Percentiles rank a stretch among this genome's conserved stretches.
These are phyloP conservation scores for Nadsonia commutata DNA, from an alignment of 1,139 yeast genomes.

Conservation along the genomic window DNA sequence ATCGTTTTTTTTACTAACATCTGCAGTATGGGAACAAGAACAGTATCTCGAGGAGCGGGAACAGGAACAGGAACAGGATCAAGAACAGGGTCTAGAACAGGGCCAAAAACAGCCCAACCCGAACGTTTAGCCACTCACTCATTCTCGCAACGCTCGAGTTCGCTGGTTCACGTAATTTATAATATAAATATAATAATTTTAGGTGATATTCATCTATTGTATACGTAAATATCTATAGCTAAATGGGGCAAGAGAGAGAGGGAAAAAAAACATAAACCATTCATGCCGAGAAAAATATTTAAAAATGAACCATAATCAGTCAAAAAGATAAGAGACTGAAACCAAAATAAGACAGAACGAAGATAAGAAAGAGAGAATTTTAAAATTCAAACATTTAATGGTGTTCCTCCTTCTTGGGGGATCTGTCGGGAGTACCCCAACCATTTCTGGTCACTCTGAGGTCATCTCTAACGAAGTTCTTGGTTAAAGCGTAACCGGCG, in stretches of 20 bases:
- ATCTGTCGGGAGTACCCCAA: not conserved
- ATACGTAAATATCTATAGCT: too few species aligned
- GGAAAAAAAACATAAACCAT: not conserved
- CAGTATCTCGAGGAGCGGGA: not conserved
- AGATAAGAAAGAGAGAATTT: conserved; percentile 6
- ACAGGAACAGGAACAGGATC: too few species aligned
- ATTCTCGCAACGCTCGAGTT: too few species aligned
- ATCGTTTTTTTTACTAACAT: not conserved
- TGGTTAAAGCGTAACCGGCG: conserved; percentile 15
- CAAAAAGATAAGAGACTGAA: not conserved
- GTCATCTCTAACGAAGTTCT: conserved; percentile 16
- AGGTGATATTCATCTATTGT: not conserved
- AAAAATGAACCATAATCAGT: too few species aligned
- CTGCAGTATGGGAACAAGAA: not conserved
- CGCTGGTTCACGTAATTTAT: too few species aligned
- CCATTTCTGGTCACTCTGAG: conserved; percentile 19
- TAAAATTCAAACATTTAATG: too few species aligned
- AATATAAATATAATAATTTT: too few species aligned
- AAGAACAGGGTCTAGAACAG: too few species aligned
- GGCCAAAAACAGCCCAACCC: not conserved
- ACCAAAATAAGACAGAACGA: too few species aligned
- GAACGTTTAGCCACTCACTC: too few species aligned
- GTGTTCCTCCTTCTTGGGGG: not conserved
- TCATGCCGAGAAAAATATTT: not conserved
- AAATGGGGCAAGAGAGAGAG: not conserved